Percentiles rank a stretch among this genome's conserved stretches.
Evolutionary conservation across 352 stramenopile genomes (phyloP).

Genomic region (Globisporangium paroecandrum): DNA sequence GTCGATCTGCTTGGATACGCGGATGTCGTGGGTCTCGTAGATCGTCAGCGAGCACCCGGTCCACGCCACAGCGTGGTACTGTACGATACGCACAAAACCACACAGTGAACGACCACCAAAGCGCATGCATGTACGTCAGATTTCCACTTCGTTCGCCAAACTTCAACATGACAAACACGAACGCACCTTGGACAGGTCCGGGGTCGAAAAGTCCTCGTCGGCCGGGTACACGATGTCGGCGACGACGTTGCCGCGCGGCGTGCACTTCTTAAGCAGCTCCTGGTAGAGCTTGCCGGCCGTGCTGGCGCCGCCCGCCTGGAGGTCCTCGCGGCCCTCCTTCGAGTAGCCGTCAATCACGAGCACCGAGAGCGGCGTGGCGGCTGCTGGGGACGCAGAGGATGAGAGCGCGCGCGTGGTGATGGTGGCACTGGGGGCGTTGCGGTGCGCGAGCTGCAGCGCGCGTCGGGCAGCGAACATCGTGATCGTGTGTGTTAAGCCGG

Average conservation of each 20-base stretch:
- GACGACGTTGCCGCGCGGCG: conserved; percentile 39
- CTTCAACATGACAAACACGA: conserved; percentile 1
- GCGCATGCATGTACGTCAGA: conserved; percentile 12
- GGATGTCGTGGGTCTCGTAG: conserved; percentile 48
- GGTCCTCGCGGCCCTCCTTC: conserved; percentile 57
- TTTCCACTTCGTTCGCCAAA: neutral
- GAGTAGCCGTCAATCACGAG: conserved; percentile 82
- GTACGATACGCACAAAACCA: neutral
- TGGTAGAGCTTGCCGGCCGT: conserved; percentile 72
- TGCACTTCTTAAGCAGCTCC: conserved; percentile 57
- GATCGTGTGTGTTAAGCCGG: neutral
- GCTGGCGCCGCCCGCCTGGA: conserved; percentile 60
- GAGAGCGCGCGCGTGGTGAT: conserved; percentile 18
- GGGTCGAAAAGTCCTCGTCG: conserved; percentile 58
- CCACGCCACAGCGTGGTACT: conserved; percentile 79
- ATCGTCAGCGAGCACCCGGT: conserved; percentile 77
- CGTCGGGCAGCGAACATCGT: conserved; percentile 6
- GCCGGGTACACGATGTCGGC: conserved; percentile 69
- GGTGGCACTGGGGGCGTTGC: neutral
- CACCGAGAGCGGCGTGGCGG: conserved; percentile 41
- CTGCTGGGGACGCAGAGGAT: conserved; percentile 12
- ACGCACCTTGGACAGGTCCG: conserved; percentile 51
- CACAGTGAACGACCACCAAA: neutral
- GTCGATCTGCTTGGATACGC: conserved; percentile 71
- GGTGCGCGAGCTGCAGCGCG: conserved; percentile 7